Evolutionary conservation across 208 protist species (phyloP), one percentile per base, ranked within the genome.

Genomic region (Trypanosomatidae sp.): DNA sequence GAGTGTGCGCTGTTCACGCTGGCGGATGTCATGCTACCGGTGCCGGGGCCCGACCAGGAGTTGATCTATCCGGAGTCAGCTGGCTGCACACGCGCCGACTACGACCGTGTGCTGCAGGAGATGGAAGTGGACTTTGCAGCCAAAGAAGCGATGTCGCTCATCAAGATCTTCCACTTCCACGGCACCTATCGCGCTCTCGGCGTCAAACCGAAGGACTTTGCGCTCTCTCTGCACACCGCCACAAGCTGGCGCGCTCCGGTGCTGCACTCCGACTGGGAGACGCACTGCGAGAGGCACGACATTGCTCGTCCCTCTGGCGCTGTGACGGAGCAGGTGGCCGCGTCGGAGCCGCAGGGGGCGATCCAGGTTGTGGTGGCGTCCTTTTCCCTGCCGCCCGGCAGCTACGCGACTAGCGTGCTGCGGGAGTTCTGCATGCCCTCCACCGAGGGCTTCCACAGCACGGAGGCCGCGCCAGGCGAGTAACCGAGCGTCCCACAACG

Each of bases 341-440:
- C 60, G 62, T 30, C 28, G 30, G 60, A 75, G 60, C 60, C 76
- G 46, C 66, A 82, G 55, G 68, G 80, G 0, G 62, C 76, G 25
- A 49, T 77, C 10, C 56, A 82, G 17, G 87, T 72, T 13, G 50
- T 96, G 44, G 74, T 95, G 44, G 84, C 81, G 3, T 59, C 86
- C 58, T 97, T 97, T 70, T 82, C 84, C 0, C 86, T 97, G n/a
- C 93, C 91, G 7, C 84, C 93, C 12, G 93, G 93, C 7, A 87
- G 87, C 71, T 97, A 97, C 71, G 93, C 93, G 25, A 97, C 93
- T 1, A 88, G 76, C 49, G 89, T 97, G 41, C 74, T 97, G n/a
- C 74, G 93, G 7, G 93, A 97, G 79, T 90, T 97, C 59, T 85
- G 81, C 41, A 71, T 83, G 12, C 71, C 81, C 1, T 77, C 76